Evolutionary conservation across 805 yeast genomes (phyloP), one percentile per base, ranked within the genome.

Genomic region (Hanseniaspora pseudoguilliermondii): DNA sequence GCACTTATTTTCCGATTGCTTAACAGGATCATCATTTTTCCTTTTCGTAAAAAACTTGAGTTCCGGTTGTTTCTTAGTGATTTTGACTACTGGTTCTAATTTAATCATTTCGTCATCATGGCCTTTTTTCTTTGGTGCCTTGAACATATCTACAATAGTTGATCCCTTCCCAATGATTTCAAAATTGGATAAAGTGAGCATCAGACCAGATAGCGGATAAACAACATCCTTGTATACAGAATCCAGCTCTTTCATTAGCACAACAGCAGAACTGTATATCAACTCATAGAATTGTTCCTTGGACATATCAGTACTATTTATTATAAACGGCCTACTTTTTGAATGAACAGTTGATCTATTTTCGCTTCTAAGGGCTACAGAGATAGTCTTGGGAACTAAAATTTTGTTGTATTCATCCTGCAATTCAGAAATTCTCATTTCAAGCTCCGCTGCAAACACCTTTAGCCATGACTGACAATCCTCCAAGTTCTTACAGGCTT

Each of bases 361-460:
- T 1, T 65, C 61, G 2, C 74, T 68, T 49, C 68, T 67, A 3
- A 76, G 58, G 38, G 68, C 71, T 1, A 77, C 61, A 15, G 72
- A 65, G 2, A 78, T 58, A 0, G 83, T 78, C 58, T 72, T 74
- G 9, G 84, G 83, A 35, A 80, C 64, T 10, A 67, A 55, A 0
- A 66, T 57, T 52, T 64, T 66, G 21, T 62, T 63, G 54, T 65
- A 66, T 58, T 74, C 74, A 61, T 88, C 95, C 59, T 86, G 90
- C 21, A 84, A 63, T 61, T 91, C 97, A 32, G 76, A 72, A 5
- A 90, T 66, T 55, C 98, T 67, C 50, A 82, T 80, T 32, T 77
- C 70, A 34, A 91, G 68, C 62, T 91, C 98, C 0, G 89, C 90
- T 1, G 85, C 76, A 70, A 83, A 90, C 0, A 91, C 95, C 40